Evolutionary conservation across 768 basidiomycete species (phyloP), one percentile per base, ranked within the genome.

Genomic region (Suillus placidus): DNA sequence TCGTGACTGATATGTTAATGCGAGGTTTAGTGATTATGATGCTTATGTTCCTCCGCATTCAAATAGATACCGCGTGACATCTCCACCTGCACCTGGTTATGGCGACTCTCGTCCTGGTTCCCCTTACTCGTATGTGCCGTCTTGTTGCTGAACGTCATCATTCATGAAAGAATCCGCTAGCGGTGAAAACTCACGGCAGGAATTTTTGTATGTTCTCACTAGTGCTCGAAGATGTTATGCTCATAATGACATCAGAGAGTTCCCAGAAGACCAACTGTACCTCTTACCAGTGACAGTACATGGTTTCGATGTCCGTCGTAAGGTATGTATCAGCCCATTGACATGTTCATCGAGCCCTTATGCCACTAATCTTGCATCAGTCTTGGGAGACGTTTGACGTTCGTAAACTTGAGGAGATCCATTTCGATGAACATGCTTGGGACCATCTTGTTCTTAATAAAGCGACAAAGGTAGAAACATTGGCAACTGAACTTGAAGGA

Each of bases 301-400:
- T 66, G 88, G 87, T 0, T 91, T 90, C 74, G 87, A 87, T 73
- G 74, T 90, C 55, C 68, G 75, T 7, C 86, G 86, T 65, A 89
- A 89, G 73, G 62, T 54, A 13, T n/a, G 32, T 56, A 35, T 37
- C 42, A 18, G 9, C n/a, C 20, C 6, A 42, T 45, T 20, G 2
- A 47, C 20, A 18, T 38, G 26, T 34, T 0, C 18, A 38, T 65
- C 7, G 10, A 45, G 6, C 23, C 14, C 23, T 64, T 20, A n/a
- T 52, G 47, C 49, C 14, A 65, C 20, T 10, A 35, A 13, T 2
- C 18, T 45, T 40, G 30, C 42, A n/a, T 55, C 4, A 66, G 65
- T 64, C 89, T 87, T 89, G 67, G 88, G 30, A 5, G 45, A 23
- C 87, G 71, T 86, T 90, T 70, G 82, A 85, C 55, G 82, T 89